These are phyloP conservation scores for Agrocybe chaxingu DNA, from an alignment of 768 basidiomycete species.

Conservation along the genomic window DNA sequence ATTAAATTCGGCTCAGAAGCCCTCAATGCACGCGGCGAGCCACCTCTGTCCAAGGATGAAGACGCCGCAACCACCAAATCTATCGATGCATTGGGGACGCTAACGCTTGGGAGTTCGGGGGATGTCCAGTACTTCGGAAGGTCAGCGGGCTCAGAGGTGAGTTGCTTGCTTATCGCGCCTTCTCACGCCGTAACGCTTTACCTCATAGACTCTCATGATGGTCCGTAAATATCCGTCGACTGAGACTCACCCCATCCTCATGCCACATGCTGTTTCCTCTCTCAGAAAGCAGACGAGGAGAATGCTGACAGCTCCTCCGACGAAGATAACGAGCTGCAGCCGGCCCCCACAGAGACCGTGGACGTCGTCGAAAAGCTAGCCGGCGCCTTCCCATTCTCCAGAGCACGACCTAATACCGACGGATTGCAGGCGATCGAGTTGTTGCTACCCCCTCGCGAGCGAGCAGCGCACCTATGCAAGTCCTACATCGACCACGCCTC, in stretches of 20 bases:
- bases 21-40: constrained; percentile 21
- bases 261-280: background rate
- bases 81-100: constrained; percentile 60
- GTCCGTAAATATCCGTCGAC: constrained; percentile 14
- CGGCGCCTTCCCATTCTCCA: constrained; percentile 38
- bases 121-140: constrained; percentile 63
- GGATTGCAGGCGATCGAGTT: constrained; percentile 33
- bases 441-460: constrained; percentile 42
- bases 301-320: constrained; percentile 21
- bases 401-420: constrained; percentile 23
- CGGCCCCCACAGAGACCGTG: constrained; percentile 8
- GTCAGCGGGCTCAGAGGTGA: constrained; percentile 60
- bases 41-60: constrained; percentile 23
- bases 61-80: constrained; percentile 30
- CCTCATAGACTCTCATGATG: constrained; percentile 38
- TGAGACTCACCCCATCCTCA: background rate
- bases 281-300: constrained; percentile 30
- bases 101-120: constrained; percentile 59
- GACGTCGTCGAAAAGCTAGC: constrained; percentile 32
- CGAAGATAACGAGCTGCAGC: constrained; percentile 7
- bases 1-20: constrained; percentile 59
- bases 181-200: background rate
- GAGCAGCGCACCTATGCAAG: constrained; percentile 36
- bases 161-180: constrained; percentile 5
- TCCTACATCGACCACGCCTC: constrained; percentile 43